Conservation (phyloP, 768 basidiomycete genomes). For the Tulasnella sp. region DNA sequence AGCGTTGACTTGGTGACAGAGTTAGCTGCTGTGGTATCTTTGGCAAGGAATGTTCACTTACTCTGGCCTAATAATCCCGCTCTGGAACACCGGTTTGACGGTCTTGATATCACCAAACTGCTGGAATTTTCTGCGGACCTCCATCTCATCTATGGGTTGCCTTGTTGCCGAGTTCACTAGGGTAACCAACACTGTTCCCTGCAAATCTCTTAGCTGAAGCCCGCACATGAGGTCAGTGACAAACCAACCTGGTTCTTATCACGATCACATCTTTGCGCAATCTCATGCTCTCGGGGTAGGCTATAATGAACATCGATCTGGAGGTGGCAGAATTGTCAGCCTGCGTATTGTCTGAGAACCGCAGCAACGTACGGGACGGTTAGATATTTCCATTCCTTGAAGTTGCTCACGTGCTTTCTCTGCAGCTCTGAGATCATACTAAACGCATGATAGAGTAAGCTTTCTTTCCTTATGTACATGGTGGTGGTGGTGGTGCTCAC, state of each 20-base stretch:
- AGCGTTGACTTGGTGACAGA: slow-evolving; percentile 48
- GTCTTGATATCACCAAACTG: slow-evolving; percentile 84
- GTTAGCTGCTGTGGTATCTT: slow-evolving; percentile 9
- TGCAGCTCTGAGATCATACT: slow-evolving; percentile 90
- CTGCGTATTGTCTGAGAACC: neutral
- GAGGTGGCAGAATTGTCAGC: slow-evolving; percentile 5
- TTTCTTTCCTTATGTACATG: neutral
- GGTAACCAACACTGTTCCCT: slow-evolving; percentile 75
- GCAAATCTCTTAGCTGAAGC: slow-evolving; percentile 20
- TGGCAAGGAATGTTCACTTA: slow-evolving; percentile 28
- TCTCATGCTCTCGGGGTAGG: slow-evolving; percentile 75
- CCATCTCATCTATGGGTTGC: slow-evolving; percentile 65
- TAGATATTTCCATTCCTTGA: slow-evolving; percentile 78
- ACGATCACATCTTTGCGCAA: slow-evolving; percentile 41
- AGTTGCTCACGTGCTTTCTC: slow-evolving; percentile 82
- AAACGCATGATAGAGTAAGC: neutral
- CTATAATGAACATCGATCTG: slow-evolving; percentile 99
- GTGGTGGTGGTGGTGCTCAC: slow-evolving; percentile 43
- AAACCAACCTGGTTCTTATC: slow-evolving; percentile 72
- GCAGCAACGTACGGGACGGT: slow-evolving; percentile 61
- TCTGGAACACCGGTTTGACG: slow-evolving; percentile 51
- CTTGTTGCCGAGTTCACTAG: slow-evolving; percentile 56
- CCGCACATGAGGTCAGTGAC: neutral
- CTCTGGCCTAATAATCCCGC: slow-evolving; percentile 31
- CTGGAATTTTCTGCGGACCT: slow-evolving; percentile 75